Base-by-base conservation (phyloP, 2,329 filamentous ascomycete species). In the Lecanicillium sp. region DNA sequence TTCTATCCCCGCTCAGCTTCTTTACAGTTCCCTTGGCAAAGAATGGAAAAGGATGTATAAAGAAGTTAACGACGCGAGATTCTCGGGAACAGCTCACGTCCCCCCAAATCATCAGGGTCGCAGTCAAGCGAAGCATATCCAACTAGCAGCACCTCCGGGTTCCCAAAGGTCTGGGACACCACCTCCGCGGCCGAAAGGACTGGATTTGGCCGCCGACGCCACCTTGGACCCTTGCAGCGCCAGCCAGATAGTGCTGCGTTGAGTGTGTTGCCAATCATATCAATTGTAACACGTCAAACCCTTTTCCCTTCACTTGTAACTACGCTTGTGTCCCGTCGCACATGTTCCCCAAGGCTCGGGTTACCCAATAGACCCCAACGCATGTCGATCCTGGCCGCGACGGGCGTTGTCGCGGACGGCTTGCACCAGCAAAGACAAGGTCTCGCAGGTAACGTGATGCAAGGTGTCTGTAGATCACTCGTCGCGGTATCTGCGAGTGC, bases 261-360 rank as follows among this genome's bases (percentile, higher is more conserved):
- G 4, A n/a, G 14, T 15, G 40, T 29, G 19, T 21, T 6, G 23
- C 20, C 14, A 35, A 35, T 7, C 12, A 21, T 35, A n/a, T 19
- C 41, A 26, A 39, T 35, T 36, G 29, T 29, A 36, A 44, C 41
- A 33, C 8, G 41, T 20, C 24, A 40, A 40, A 19, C 15, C 29
- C 23, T 42, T 19, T 21, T 30, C n/a, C n/a, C n/a, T n/a, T n/a
- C n/a, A n/a, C n/a, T n/a, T n/a, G n/a, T n/a, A n/a, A n/a, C n/a
- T n/a, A n/a, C n/a, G n/a, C n/a, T n/a, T n/a, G n/a, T n/a, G n/a
- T n/a, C n/a, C n/a, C n/a, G n/a, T n/a, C n/a, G n/a, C n/a, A n/a
- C n/a, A n/a, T n/a, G n/a, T n/a, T n/a, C n/a, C n/a, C n/a, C n/a
- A 20, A 19, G 1, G 4, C 5, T 9, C 6, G 21, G 21, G 26